Evolutionary conservation across 805 yeast genomes (phyloP), one percentile per base, ranked within the genome.

Genomic region (Starmerella lactis-condensi): DNA sequence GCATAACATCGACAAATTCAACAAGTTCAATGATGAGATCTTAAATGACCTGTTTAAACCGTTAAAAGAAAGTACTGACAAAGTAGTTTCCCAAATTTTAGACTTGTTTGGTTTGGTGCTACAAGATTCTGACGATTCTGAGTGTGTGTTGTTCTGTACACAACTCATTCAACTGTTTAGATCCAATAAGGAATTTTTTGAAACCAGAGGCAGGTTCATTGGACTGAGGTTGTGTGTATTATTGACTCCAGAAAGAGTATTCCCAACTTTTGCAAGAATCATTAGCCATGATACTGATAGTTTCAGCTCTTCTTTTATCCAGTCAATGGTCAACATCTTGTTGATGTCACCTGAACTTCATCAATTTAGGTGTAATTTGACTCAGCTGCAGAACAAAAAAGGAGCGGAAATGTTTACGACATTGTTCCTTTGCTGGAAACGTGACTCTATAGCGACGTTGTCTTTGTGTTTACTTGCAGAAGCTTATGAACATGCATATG

Each of bases 341-440:
- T 65, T 89, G 10, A 78, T 92, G 3, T 75, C 93, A 0, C 81
- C 78, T 2, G 96, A 89, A 46, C 61, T 89, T 30, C 54, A 68
- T 0, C 60, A 62, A 2, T 61, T 89, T 39, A 65, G 98, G 32
- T 69, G 66, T 35, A 68, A 75, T 44, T 57, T 85, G 31, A 62
- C 72, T 51, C 33, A 53, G 25, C 52, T 72, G n/a, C 78, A 74
- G 31, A 63, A 65, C 22, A 40, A 58, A 16, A 71, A 67, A 22
- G 89, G 78, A 34, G 69, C 73, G 60, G 52, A 61, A 15, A 60
- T 83, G 24, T 89, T 89, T 50, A 64, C 75, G 17, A 59, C 73
- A 1, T 58, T 89, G 33, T 89, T 85, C 55, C 72, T 69, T 46
- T 72, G 91, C 35, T 89, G 98, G 98, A 72, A 92, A 41, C 74